Conservation (phyloP, 495 filamentous ascomycete species). For the Rhypophila decipiens region DNA sequence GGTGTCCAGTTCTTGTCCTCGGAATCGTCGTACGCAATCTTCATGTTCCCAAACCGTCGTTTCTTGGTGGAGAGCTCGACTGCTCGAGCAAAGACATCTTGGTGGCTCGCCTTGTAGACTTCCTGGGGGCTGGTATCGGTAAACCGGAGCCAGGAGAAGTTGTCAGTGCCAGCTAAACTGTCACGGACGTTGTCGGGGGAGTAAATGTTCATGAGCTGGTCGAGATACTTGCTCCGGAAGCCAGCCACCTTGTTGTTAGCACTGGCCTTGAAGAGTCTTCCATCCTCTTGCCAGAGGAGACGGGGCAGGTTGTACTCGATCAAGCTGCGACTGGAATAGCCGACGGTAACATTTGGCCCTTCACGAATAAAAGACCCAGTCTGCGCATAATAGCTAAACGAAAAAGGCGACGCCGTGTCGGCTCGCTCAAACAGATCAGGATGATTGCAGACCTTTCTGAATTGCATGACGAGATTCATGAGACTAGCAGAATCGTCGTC, state of each 20-base stretch:
- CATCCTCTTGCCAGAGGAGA: constrained; percentile 68
- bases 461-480: constrained; percentile 99
- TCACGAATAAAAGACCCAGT: constrained; percentile 92
- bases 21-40: constrained; percentile 35
- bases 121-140: constrained; percentile 71
- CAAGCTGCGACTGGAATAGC: constrained; percentile 78
- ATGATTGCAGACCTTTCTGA: constrained; percentile 98
- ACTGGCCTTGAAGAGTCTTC: constrained; percentile 69
- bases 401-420: constrained; percentile 81
- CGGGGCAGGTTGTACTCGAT: constrained; percentile 80
- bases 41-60: constrained; percentile 43
- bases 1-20: constrained; percentile 58
- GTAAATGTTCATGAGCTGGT: constrained; percentile 85
- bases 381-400: constrained; percentile 78
- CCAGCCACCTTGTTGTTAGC: constrained; percentile 68
- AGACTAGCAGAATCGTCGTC: constrained; percentile 94
- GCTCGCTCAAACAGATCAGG: constrained; percentile 95
- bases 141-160: constrained; percentile 90
- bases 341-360: constrained; percentile 68
- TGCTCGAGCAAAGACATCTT: constrained; percentile 53
- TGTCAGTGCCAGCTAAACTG: constrained; percentile 45
- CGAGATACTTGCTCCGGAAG: constrained; percentile 65
- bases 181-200: constrained; percentile 68
- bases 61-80: constrained; percentile 46
- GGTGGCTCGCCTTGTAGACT: constrained; percentile 55